Evolutionary conservation across 208 protist species (phyloP), one percentile per base, ranked within the genome.

Genomic region (Crithidia expoeki): DNA sequence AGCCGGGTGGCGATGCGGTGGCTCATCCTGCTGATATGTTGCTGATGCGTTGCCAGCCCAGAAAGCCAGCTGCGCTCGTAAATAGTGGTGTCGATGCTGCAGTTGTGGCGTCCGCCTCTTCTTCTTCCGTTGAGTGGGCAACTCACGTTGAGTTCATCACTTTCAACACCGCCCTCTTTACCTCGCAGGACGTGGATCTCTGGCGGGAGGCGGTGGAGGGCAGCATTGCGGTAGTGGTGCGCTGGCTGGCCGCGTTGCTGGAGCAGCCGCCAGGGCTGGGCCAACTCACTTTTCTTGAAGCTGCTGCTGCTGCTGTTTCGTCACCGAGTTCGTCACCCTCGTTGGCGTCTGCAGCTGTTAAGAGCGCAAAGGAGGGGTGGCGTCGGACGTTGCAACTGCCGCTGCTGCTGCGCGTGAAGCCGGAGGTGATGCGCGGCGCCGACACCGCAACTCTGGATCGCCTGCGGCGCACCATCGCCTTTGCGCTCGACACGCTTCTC

Each of bases 231-330:
- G 51, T 62, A 16, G 77, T 79, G 3, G 55, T 78, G 53, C 69
- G 73, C 23, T 94, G 87, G 87, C 57, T 92, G 34, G 65, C 65
- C 4, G 38, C 66, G 47, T 57, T 96, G 40, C 61, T 84, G 40
- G 63, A 70, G 19, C 82, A 78, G 56, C 80, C 91, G 17, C 85
- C 89, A 9, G 91, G 91, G 2, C 73, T 94, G 12, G 67, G 80
- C 17, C 91, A 94, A 65, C 76, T 94, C 33, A 81, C 83, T n/a
- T 93, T 84, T 49, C 76, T 96, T 27, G 58, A 86, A 46, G 56
- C 72, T 27, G 57, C 63, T n/a, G 72, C 72, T 7, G 25, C 71
- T 9, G 56, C 71, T 1, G 66, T 51, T 4, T 51, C 59, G 16
- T 32, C 61, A 12, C 19, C 10, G 4, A 21, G 14, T n/a, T 6